Base-by-base conservation (phyloP, 164 flowering plant genomes). In the Litsea cubeba region DNA sequence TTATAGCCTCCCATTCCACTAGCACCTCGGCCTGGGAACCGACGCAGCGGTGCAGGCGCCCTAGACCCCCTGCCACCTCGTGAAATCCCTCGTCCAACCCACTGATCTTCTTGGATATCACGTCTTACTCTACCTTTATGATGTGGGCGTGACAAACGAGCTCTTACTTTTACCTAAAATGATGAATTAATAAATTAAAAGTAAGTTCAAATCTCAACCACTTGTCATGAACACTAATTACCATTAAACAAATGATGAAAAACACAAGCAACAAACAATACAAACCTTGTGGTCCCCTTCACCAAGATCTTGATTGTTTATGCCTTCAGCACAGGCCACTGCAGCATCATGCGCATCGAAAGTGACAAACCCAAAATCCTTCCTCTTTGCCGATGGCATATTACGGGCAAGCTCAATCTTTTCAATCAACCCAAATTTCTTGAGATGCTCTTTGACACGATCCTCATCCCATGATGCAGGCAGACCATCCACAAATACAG, bases 401-500 rank as follows among this genome's bases (percentile, higher is more conserved):
- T 95, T 95, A 50, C 98, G 88, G 2, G 99, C 98, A 82, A 95
- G 97, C 77, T 95, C 98, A 77, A 95, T 81, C 87, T 90, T 95
- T 72, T 90, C 95, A 75, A 95, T 79, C 65, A 76, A 83, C 18
- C 99, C 99, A 86, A 87, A 92, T 71, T 83, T 87, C 81, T 90
- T 88, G 4, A 95, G 89, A 71, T 87, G 84, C 23, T 82, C 88
- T 28, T 85, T 83, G 46, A 95, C 97, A 78, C 81, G 89, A 50
- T 90, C 95, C 80, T 95, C 99, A 87, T 93, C 94, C 99, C 99
- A 95, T 57, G 99, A 88, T 65, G 97, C 84, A 79, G 92, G 91
- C 62, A 95, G 75, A 50, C 97, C 91, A 84, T 95, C 99, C 65
- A 95, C 81, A 83, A 95, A 95, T 22, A 95, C 91, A 14, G 96